phyloP scores from a whole-genome alignment of 1,139 yeast genomes.

The Williopsis jadinii region DNA sequence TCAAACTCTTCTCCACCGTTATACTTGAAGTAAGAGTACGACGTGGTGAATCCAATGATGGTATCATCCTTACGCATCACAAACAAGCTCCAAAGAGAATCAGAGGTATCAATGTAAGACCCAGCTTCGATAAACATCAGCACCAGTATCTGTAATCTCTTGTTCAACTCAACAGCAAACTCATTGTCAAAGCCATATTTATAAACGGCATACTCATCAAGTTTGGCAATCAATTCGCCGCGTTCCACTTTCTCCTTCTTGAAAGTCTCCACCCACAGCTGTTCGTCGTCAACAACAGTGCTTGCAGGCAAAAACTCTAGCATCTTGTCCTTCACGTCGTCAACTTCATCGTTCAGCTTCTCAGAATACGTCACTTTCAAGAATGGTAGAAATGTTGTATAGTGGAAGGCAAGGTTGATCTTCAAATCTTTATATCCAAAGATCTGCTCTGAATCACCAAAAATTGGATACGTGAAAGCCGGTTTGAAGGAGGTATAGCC shows the following conservation, averaged over 20 bases:
- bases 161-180: conserved; percentile 44
- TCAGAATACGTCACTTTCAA: conserved; percentile 49
- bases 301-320: conserved; percentile 53
- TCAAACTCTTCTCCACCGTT: conserved; percentile 56
- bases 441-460: conserved; percentile 84
- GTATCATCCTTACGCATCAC: conserved; percentile 26
- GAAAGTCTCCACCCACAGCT: conserved; percentile 53
- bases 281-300: conserved; percentile 57
- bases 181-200: conserved; percentile 24
- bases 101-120: conserved; percentile 71
- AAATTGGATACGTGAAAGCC: conserved; percentile 82
- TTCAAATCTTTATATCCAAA: conserved; percentile 74
- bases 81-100: conserved; percentile 64
- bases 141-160: conserved; percentile 71
- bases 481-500: conserved; percentile 64
- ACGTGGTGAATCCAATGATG: conserved; percentile 76
- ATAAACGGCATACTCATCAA: conserved; percentile 28
- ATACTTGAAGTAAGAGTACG: conserved; percentile 79
- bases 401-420: conserved; percentile 48
- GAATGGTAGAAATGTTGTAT: conserved; percentile 46
- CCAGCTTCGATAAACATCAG: conserved; percentile 91
- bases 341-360: conserved; percentile 40
- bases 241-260: conserved; percentile 29
- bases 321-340: conserved; percentile 44
- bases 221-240: conserved; percentile 24